Evolutionary conservation across 305 asterid genomes (phyloP).

Genomic region (Fraxinus angustifolia): DNA sequence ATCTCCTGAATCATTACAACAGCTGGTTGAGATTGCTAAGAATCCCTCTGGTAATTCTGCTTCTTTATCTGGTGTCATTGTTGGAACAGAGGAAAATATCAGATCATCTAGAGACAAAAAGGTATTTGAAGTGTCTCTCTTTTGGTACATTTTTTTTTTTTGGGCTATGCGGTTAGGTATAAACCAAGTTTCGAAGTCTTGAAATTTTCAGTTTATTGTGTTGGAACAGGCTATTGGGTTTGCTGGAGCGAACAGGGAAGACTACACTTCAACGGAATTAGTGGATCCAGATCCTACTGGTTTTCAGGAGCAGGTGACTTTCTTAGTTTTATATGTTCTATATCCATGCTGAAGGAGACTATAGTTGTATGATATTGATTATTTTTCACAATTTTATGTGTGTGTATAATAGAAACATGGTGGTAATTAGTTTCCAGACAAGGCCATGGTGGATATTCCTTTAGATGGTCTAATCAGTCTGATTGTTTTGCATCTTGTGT

Average conservation of each 20-base stretch:
- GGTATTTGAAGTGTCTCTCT: slow-evolving; percentile 38
- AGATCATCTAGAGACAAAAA: slow-evolving; percentile 68
- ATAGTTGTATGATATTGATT: background rate
- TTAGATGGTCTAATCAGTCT: background rate
- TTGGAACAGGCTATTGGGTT: slow-evolving; percentile 51
- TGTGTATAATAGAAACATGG: background rate
- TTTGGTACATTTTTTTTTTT: background rate
- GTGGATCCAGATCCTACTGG: slow-evolving; percentile 75
- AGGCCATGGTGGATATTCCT: background rate
- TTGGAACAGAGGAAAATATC: slow-evolving; percentile 59
- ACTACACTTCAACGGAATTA: slow-evolving; percentile 39
- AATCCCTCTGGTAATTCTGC: slow-evolving; percentile 59
- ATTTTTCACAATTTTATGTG: background rate
- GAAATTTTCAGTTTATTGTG: slow-evolving; percentile 13
- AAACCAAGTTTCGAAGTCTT: slow-evolving; percentile 5
- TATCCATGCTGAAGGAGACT: background rate
- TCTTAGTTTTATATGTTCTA: background rate
- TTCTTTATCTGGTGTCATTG: slow-evolving; percentile 45
- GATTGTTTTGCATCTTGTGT: background rate
- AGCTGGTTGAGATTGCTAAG: slow-evolving; percentile 90
- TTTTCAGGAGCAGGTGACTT: slow-evolving; percentile 66
- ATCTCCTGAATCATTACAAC: slow-evolving; percentile 88
- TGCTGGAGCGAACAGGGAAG: slow-evolving; percentile 60
- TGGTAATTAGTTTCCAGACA: background rate
- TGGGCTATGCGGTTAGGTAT: background rate